Conservation (phyloP, 768 basidiomycete species). For the Panaeolus cyanescens region DNA sequence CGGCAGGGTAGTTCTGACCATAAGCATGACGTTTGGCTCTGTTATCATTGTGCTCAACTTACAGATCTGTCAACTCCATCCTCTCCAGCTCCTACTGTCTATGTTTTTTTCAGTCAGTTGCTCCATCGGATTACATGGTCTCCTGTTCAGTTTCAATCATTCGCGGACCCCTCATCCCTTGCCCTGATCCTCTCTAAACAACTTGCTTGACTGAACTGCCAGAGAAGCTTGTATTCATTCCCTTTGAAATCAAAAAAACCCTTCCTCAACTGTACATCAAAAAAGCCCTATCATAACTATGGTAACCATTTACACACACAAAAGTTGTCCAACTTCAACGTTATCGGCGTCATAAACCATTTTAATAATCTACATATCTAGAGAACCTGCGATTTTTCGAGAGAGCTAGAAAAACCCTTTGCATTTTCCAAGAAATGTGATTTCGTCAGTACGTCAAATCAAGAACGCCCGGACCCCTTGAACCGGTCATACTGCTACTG, state of each 20-base stretch:
- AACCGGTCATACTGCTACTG: background rate
- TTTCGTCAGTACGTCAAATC: background rate
- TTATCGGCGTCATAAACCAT: background rate
- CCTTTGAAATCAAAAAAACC: background rate
- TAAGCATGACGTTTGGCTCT: constrained; percentile 18
- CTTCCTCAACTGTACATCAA: background rate
- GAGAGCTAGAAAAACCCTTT: background rate
- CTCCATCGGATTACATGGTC: background rate
- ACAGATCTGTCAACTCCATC: background rate
- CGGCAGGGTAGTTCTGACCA: constrained; percentile 6
- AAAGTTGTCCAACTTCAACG: background rate
- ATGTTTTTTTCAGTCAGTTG: background rate
- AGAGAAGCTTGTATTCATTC: background rate
- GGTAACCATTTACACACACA: constrained; percentile 1
- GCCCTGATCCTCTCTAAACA: background rate
- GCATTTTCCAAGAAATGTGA: background rate
- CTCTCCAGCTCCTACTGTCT: background rate
- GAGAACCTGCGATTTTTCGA: too few relatives aligned
- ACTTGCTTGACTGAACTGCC: too few relatives aligned
- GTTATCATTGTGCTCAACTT: background rate
- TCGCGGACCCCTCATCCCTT: background rate
- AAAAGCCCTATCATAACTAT: background rate
- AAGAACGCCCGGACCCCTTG: background rate
- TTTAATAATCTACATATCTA: too few relatives aligned
- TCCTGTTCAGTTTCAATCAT: background rate